phyloP scores from a whole-genome alignment of 495 filamentous ascomycete genomes.

The Lasiosphaeria miniovina region DNA sequence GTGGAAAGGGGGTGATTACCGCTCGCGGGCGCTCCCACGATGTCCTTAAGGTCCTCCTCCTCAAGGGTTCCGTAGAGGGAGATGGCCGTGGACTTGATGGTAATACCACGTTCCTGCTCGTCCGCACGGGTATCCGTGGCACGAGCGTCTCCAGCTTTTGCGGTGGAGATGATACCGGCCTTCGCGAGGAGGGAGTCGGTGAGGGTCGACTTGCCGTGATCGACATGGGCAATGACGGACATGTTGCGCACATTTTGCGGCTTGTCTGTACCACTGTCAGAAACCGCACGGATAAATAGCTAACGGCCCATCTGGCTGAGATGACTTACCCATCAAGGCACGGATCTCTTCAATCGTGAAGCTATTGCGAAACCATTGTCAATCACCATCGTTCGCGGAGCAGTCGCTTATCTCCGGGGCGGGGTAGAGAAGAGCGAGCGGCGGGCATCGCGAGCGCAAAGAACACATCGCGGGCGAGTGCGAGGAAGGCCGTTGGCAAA shows the following conservation, averaged over 20 bases:
- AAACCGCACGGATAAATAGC: background rate
- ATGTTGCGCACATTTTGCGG: slow-evolving; percentile 95
- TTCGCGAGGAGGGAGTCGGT: slow-evolving; percentile 98
- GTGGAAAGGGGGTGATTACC: slow-evolving; percentile 32
- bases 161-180: slow-evolving; percentile 98
- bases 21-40: slow-evolving; percentile 75
- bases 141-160: slow-evolving; percentile 92
- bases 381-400: slow-evolving; percentile 20
- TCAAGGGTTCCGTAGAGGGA: slow-evolving; percentile 90
- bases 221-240: slow-evolving; percentile 99
- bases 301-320: background rate
- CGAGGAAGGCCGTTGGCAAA: background rate
- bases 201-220: slow-evolving; percentile 99
- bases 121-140: slow-evolving; percentile 97
- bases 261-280: slow-evolving; percentile 57
- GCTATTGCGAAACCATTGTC: slow-evolving; percentile 53
- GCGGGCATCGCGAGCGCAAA: slow-evolving; percentile 7
- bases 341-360: slow-evolving; percentile 99
- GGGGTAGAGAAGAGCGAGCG: slow-evolving; percentile 28
- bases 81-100: slow-evolving; percentile 99
- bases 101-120: slow-evolving; percentile 99
- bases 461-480: background rate
- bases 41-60: slow-evolving; percentile 90
- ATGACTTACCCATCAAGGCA: slow-evolving; percentile 65
- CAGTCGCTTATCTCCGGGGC: slow-evolving; percentile 43